phyloP scores from a whole-genome alignment of 2,329 filamentous ascomycete species.

The Microthyrium microscopicum region DNA sequence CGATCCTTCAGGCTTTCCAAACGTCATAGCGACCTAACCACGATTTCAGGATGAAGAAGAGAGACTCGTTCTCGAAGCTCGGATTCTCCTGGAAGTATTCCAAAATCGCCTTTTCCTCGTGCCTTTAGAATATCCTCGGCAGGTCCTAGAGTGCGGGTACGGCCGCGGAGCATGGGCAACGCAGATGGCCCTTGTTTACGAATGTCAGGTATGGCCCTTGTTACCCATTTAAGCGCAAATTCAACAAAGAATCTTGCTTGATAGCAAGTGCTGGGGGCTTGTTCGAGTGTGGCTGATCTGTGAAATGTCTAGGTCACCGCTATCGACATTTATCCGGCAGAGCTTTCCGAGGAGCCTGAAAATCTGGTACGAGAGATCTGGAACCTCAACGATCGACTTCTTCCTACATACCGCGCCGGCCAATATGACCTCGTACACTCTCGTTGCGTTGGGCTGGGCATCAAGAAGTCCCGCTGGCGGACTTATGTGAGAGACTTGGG shows the following conservation, averaged over 20 bases:
- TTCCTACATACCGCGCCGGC: conserved; percentile 44
- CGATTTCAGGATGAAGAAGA: conserved; percentile 19
- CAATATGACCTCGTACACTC: conserved; percentile 77
- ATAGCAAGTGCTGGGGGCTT: conserved; percentile 1
- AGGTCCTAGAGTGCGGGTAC: conserved; percentile 24
- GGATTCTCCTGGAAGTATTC: conserved; percentile 17
- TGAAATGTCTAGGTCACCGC: conserved; percentile 17
- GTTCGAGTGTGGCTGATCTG: conserved; percentile 3
- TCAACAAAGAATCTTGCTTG: conserved; percentile 1
- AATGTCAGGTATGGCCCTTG: conserved; percentile 18
- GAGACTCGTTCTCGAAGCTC: conserved; percentile 19
- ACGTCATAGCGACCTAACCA: background rate
- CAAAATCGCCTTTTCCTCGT: conserved; percentile 16
- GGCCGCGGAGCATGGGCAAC: conserved; percentile 22
- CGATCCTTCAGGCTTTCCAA: background rate
- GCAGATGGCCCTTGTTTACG: conserved; percentile 20
- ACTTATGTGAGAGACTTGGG: conserved; percentile 63
- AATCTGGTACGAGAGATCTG: conserved; percentile 19
- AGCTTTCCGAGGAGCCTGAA: conserved; percentile 19
- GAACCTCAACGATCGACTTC: conserved; percentile 23
- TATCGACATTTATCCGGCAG: conserved; percentile 21
- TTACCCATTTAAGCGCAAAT: background rate
- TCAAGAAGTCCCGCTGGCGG: conserved; percentile 56
- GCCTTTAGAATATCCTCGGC: conserved; percentile 16
- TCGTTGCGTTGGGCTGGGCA: conserved; percentile 52